A percentile compares a stretch with the other conserved stretches of the same genome.
Conservation (phyloP, 331 rosid species). For the Quercus phellos region DNA sequence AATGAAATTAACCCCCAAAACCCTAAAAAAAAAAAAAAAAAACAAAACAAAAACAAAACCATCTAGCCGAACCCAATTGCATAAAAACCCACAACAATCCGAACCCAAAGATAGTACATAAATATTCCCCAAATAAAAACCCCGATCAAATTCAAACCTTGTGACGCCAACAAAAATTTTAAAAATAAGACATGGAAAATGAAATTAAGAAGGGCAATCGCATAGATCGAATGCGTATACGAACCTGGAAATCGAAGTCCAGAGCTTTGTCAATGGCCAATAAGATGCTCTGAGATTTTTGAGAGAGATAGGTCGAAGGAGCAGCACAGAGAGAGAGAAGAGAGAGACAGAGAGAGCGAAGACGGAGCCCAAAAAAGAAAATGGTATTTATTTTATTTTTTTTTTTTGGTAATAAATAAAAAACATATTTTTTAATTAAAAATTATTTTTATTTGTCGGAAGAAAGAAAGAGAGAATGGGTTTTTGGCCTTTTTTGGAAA, state of each 20-base stretch:
- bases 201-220: conserved; percentile 18
- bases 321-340: conserved; percentile 33
- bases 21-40: conserved; percentile 11
- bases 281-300: conserved; percentile 55
- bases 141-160: conserved; percentile 46
- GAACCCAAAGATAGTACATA: conserved; percentile 32
- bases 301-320: conserved; percentile 32
- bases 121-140: conserved; percentile 23
- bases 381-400: conserved; percentile 8
- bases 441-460: neutral
- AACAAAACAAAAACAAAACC: conserved; percentile 4
- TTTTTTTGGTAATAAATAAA: neutral
- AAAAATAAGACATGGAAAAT: neutral
- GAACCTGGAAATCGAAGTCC: conserved; percentile 62
- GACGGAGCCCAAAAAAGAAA: conserved; percentile 51
- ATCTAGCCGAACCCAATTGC: conserved; percentile 27
- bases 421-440: neutral
- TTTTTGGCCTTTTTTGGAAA: neutral
- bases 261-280: conserved; percentile 48
- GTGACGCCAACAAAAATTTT: conserved; percentile 6
- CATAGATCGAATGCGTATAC: conserved; percentile 54
- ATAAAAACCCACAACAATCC: conserved; percentile 22
- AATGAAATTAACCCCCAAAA: conserved; percentile 18
- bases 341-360: conserved; percentile 33
- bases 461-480: neutral